These are phyloP conservation scores for Paecilomyces fulvus DNA, from an alignment of 2,329 filamentous ascomycete genomes.

Conservation along the genomic window DNA sequence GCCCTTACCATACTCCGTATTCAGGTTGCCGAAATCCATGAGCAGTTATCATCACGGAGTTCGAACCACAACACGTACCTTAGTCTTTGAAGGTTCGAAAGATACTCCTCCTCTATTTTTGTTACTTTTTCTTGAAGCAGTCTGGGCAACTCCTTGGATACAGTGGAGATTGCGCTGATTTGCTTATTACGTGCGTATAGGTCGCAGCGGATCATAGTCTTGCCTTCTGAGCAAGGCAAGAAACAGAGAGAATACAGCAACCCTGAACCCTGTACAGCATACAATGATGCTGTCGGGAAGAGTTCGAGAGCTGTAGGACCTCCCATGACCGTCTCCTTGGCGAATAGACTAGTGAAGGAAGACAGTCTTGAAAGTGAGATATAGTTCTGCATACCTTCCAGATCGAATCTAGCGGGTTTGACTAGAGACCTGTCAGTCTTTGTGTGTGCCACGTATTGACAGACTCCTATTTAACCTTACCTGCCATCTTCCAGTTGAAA, in stretches of 20 bases:
- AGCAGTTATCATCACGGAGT: background rate
- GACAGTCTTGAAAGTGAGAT: background rate
- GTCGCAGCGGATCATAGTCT: conserved; percentile 23
- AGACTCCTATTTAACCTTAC: conserved; percentile 9
- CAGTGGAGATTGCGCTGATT: background rate
- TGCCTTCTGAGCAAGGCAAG: conserved; percentile 16
- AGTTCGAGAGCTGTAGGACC: conserved; percentile 3
- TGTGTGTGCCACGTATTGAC: background rate
- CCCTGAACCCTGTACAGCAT: conserved; percentile 10
- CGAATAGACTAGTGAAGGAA: background rate
- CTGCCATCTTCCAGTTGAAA: conserved; percentile 27
- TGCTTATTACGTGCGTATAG: conserved; percentile 11
- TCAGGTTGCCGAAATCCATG: background rate
- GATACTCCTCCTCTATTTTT: conserved; percentile 1
- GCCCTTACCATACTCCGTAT: background rate
- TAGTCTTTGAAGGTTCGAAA: background rate
- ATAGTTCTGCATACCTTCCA: background rate
- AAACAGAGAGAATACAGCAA: conserved; percentile 19
- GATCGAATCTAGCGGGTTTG: background rate
- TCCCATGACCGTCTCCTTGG: background rate
- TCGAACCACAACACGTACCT: background rate
- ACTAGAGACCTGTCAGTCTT: background rate
- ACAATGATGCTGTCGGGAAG: conserved; percentile 18
- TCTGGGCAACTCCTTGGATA: conserved; percentile 1
- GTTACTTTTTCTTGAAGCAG: conserved; percentile 2